A percentile compares a stretch with the other conserved stretches of the same genome.
Evolutionary conservation across 345 rosid genomes (phyloP).

Genomic region (Ceriops zippeliana): DNA sequence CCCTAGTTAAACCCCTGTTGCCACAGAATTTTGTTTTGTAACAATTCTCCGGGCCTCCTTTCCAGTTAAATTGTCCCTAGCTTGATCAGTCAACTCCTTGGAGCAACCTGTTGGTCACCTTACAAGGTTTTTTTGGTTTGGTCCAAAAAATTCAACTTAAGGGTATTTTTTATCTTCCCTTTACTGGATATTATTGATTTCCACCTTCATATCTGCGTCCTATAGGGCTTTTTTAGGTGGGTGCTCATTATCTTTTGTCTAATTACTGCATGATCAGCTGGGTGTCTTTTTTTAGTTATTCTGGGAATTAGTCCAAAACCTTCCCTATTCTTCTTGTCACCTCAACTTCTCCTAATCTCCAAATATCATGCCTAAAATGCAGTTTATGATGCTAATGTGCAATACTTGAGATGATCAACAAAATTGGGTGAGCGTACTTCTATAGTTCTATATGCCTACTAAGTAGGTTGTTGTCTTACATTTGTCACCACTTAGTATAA

Average conservation of each 20-base stretch:
- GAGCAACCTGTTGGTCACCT: not conserved
- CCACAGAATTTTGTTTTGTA: not conserved
- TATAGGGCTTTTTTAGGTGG: slow-evolving; percentile 9
- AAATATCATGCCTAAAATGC: too few relatives aligned
- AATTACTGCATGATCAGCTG: slow-evolving; percentile 21
- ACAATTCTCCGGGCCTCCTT: not conserved
- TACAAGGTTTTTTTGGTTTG: slow-evolving; percentile 4
- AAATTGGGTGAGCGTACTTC: too few relatives aligned
- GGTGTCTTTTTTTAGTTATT: too few relatives aligned
- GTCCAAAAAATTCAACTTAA: not conserved
- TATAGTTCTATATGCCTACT: too few relatives aligned
- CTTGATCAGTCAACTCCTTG: not conserved
- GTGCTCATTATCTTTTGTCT: not conserved
- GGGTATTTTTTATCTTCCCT: slow-evolving; percentile 7
- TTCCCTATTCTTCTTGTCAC: slow-evolving; percentile 27
- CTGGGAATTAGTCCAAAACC: slow-evolving; percentile 38
- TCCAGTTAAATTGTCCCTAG: not conserved
- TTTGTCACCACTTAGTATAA: too few relatives aligned
- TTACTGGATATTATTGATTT: not conserved
- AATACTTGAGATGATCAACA: too few relatives aligned
- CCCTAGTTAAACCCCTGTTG: not conserved
- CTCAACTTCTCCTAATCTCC: too few relatives aligned
- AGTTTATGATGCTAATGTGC: too few relatives aligned
- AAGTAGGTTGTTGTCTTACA: too few relatives aligned
- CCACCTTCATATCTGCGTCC: not conserved